Base-by-base conservation (phyloP, 495 filamentous ascomycete genomes). In the Lophiostoma macrostomum region DNA sequence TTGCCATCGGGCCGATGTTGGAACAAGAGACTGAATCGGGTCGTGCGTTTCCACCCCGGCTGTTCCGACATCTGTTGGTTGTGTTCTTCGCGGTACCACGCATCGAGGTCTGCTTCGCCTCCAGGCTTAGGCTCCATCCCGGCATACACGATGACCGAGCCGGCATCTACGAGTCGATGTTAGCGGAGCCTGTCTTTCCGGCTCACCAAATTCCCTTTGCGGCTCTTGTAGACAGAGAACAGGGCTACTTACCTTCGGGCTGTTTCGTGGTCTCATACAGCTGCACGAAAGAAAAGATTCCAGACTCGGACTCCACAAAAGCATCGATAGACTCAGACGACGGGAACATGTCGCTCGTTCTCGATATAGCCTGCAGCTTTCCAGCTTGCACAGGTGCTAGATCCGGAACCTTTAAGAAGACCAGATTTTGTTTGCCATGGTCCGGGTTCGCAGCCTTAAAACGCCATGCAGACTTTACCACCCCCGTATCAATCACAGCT, bases 351-450 rank as follows among this genome's bases (percentile, higher is more conserved):
- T 53, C 42, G 32, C 53, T 56, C 7, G 58, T 52, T 20, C 34
- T 51, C 27, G 16, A n/a, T 23, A 52, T 14, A 8, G 22, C 23
- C 25, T 45, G 30, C 3, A 58, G 49, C 37, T 58, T 56, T 12
- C 40, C 53, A 28, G 37, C 36, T 24, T 54, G 42, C 14, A 69
- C 45, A 36, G 49, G 61, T 12, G 27, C 37, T 23, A 70, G 25
- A 46, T 69, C 67, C 3, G 31, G 38, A 1, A 67, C 22, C 18
- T 57, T 54, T 40, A 67, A 68, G 2, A 69, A 28, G 24, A 58
- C 42, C 20, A 71, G 59, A 36, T 60, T 57, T n/a, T 47, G 62
- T 27, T 37, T 31, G 22, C 12, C 25, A 25, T 63, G 38, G 12
- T 54, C 29, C 12, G 55, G 32, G 45, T 64, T 34, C 6, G 40